Percentiles rank a stretch among this genome's conserved stretches.
phyloP scores from a whole-genome alignment of 2,329 filamentous ascomycete species.

The Tetracladium maxilliforme region DNA sequence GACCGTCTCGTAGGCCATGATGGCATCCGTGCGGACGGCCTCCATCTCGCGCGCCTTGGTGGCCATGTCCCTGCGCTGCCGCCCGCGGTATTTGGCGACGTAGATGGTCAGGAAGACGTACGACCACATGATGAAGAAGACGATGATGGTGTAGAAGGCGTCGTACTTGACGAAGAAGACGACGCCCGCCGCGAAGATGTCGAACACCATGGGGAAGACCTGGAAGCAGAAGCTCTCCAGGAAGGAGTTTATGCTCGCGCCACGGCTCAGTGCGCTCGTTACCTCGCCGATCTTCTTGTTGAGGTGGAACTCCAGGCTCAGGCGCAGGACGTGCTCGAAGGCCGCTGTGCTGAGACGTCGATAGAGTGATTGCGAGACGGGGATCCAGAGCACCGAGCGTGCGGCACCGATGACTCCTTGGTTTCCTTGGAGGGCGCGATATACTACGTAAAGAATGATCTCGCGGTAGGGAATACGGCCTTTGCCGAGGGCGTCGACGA shows the following conservation, averaged over 20 bases:
- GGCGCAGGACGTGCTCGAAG: slow-evolving; percentile 91
- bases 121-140: slow-evolving; percentile 82
- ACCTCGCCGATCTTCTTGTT: slow-evolving; percentile 96
- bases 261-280: slow-evolving; percentile 87
- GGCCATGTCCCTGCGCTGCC: slow-evolving; percentile 84
- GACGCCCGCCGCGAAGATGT: slow-evolving; percentile 70
- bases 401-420: slow-evolving; percentile 77
- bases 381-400: slow-evolving; percentile 82
- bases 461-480: slow-evolving; percentile 52
- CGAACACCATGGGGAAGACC: slow-evolving; percentile 86
- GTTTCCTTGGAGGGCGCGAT: slow-evolving; percentile 71
- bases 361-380: slow-evolving; percentile 93
- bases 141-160: slow-evolving; percentile 78
- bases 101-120: slow-evolving; percentile 95
- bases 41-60: slow-evolving; percentile 92
- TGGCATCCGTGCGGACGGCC: slow-evolving; percentile 95
- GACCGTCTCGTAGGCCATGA: slow-evolving; percentile 94
- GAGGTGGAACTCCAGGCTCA: slow-evolving; percentile 92
- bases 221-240: slow-evolving; percentile 94
- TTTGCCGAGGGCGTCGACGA: slow-evolving; percentile 57
- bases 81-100: slow-evolving; percentile 84
- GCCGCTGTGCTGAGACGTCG: slow-evolving; percentile 85
- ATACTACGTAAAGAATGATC: slow-evolving; percentile 64
- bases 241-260: slow-evolving; percentile 90
- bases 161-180: slow-evolving; percentile 73